Base-by-base conservation (phyloP, 495 filamentous ascomycete genomes). In the Terfezia boudieri region DNA sequence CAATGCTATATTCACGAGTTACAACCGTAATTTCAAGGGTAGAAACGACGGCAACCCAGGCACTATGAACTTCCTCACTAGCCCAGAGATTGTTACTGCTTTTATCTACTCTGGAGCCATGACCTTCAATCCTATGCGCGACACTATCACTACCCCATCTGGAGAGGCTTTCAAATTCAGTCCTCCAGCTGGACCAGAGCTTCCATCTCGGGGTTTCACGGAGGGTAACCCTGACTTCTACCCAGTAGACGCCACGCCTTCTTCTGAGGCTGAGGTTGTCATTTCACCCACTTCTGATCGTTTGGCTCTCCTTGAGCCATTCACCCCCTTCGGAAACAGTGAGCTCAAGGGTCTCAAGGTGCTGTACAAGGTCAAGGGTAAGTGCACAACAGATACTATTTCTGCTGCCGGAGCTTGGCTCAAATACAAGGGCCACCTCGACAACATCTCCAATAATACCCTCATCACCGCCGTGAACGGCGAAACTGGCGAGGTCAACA, bases 331-430 rank as follows among this genome's bases (percentile, higher is more conserved):
- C 70, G 87, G 87, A 9, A 52, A 70, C 35, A 70, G 71, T 16
- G 89, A 96, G 32, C 76, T 95, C 17, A 71, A 74, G 22, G 76
- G 74, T 38, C 72, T 92, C 12, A 75, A 75, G 32, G 85, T 98
- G 16, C 80, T 98, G 12, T 86, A 90, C 73, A 95, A 94, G 71
- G 82, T 96, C 51, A 82, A 85, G 56, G 90, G 90, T 55, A 92
- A 98, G 69, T 96, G 90, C 76, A 94, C 90, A 37, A 98, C 90
- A 37, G 90, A 98, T 69, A 94, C 90, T 57, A 98, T 98, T 67
- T 95, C 88, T 20, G 90, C 89, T 7, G 90, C 90, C 3, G 90
- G 90, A 7, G 88, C 88, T 4, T 98, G 90, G 90, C 74, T 98
- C 37, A 96, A 95, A 69, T 98, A 94, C 77, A 96, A 96, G 74